A percentile compares a stretch with the other conserved stretches of the same genome.
Evolutionary conservation across 108 stramenopile species (phyloP).

Genomic region (Tribonema minus): DNA sequence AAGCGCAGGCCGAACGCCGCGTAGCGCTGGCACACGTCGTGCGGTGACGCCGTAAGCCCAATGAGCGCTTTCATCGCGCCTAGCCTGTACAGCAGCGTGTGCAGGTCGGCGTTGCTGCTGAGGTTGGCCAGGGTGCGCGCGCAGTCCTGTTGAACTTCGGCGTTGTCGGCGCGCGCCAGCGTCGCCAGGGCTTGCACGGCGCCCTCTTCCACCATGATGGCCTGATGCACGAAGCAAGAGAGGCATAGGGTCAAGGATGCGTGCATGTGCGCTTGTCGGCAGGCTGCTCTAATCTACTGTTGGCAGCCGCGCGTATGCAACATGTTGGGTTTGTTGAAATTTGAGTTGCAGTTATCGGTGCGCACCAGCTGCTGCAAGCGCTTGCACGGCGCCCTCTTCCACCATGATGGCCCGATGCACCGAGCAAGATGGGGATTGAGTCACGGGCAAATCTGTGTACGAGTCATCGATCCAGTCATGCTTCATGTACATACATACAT

Average conservation of each 20-base stretch:
- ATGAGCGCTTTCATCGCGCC: slow-evolving; percentile 67
- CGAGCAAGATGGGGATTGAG: too few species aligned
- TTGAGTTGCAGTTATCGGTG: slow-evolving; percentile 56
- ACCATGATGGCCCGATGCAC: slow-evolving; percentile 50
- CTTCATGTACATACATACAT: too few species aligned
- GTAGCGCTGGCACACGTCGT: slow-evolving; percentile 70
- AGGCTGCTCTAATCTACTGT: too few species aligned
- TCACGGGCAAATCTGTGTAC: too few species aligned
- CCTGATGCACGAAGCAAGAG: too few species aligned
- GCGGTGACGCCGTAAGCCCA: slow-evolving; percentile 55
- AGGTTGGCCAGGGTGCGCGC: slow-evolving; percentile 71
- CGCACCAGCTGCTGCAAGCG: slow-evolving; percentile 58
- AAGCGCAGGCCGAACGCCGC: slow-evolving; percentile 73
- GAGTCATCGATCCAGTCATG: too few species aligned
- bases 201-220: slow-evolving; percentile 61
- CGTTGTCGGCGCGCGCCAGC: slow-evolving; percentile 59
- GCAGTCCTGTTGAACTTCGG: slow-evolving; percentile 71
- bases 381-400: slow-evolving; percentile 58
- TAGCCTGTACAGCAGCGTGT: slow-evolving; percentile 60
- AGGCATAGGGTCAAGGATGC: too few species aligned
- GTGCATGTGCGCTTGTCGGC: too few species aligned
- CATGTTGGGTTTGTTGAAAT: too few species aligned
- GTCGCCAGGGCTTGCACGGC: slow-evolving; percentile 58
- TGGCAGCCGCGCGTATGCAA: too few species aligned
- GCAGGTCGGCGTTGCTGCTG: slow-evolving; percentile 68